These are phyloP conservation scores for Hypoxylon cercidicola DNA, from an alignment of 495 filamentous ascomycete genomes.

Conservation along the genomic window DNA sequence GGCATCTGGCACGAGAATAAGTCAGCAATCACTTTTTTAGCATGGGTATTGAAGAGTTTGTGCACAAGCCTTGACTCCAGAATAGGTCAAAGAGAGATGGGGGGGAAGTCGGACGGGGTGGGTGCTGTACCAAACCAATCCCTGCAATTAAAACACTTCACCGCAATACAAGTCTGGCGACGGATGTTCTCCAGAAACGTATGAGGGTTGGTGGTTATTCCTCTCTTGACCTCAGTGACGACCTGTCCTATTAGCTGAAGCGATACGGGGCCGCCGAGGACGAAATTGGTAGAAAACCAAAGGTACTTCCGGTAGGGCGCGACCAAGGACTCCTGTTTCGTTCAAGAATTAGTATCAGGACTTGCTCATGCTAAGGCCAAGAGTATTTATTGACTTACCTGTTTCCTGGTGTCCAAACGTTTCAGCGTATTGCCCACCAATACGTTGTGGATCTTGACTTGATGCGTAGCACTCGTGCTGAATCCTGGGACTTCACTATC, in stretches of 20 bases:
- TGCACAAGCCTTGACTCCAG: no score
- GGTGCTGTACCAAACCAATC: no score
- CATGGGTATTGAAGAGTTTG: no score
- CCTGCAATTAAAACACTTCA: no score
- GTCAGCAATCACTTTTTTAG: no score
- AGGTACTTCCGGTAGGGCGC: neutral
- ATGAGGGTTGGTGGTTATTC: no score
- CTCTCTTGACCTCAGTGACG: neutral
- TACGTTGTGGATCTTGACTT: neutral
- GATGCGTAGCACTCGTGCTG: neutral
- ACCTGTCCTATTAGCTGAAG: neutral
- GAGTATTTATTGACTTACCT: neutral
- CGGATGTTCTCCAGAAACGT: no score
- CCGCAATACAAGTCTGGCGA: no score
- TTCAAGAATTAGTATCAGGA: neutral
- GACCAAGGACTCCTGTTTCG: neutral
- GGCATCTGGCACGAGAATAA: no score
- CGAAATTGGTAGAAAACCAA: neutral
- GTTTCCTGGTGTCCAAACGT: neutral
- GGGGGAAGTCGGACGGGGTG: no score
- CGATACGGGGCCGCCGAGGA: neutral
- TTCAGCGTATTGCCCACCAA: neutral
- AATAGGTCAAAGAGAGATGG: no score
- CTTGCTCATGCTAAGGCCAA: neutral
- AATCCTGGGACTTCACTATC: neutral